Evolutionary conservation across 371 early-diverging fungal genomes (phyloP).

Genomic region (Mortierella sp.): DNA sequence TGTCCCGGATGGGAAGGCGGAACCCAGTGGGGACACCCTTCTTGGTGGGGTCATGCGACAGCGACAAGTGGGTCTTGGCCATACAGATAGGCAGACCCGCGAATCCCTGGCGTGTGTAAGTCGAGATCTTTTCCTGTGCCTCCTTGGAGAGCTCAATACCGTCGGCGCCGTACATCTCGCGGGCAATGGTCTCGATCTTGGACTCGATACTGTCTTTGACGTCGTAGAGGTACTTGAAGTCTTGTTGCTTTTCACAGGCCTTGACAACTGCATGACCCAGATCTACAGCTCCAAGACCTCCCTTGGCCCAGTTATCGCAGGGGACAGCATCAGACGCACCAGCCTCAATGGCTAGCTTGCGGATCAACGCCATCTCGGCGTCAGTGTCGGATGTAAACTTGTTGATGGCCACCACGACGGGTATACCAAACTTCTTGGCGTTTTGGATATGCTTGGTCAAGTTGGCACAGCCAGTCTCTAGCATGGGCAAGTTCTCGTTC

Average conservation of each 20-base stretch:
- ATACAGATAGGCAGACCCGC: constrained; percentile 93
- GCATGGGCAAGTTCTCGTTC: constrained; percentile 86
- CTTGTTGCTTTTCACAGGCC: constrained; percentile 72
- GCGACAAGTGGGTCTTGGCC: constrained; percentile 97
- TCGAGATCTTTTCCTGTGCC: constrained; percentile 86
- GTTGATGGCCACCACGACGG: constrained; percentile 96
- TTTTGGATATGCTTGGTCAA: constrained; percentile 92
- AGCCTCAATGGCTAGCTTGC: constrained; percentile 78
- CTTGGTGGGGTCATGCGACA: constrained; percentile 90
- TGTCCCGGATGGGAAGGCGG: constrained; percentile 93
- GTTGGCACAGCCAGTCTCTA: constrained; percentile 89
- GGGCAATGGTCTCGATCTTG: constrained; percentile 94
- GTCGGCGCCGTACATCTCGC: constrained; percentile 94
- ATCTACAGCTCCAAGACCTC: constrained; percentile 91
- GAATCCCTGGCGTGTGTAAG: constrained; percentile 89
- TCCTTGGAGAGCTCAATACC: constrained; percentile 86
- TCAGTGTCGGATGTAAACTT: constrained; percentile 90
- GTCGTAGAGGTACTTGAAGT: constrained; percentile 92
- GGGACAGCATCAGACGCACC: constrained; percentile 92
- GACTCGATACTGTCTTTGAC: constrained; percentile 78
- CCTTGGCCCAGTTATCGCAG: constrained; percentile 94
- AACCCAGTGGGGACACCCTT: constrained; percentile 96
- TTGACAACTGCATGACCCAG: constrained; percentile 88
- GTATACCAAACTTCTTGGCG: constrained; percentile 89
- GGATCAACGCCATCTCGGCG: constrained; percentile 89